Evolutionary conservation across 163 green algal species (phyloP).

Genomic region (Scenedesmus sp.): DNA sequence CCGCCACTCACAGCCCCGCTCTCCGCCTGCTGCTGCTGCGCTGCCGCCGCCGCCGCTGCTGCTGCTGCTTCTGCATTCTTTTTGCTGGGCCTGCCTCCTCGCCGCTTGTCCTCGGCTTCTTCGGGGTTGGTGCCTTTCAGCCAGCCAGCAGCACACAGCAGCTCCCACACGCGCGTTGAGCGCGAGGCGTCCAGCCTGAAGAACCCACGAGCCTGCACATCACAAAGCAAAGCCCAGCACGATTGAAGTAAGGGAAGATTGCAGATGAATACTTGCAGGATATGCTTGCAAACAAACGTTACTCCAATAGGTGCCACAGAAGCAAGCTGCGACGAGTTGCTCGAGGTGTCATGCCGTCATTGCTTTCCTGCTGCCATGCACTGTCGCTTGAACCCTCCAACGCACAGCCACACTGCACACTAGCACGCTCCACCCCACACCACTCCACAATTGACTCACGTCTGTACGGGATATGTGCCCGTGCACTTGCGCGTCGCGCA

Average conservation of each 20-base stretch:
- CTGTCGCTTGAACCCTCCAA: no score
- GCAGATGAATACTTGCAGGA: background rate
- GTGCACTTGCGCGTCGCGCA: slow-evolving; percentile 69
- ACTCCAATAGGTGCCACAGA: no score
- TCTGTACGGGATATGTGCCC: slow-evolving; percentile 64
- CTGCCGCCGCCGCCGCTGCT: background rate
- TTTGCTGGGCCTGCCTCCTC: background rate
- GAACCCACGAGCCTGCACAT: slow-evolving; percentile 63
- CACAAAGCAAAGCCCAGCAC: no score
- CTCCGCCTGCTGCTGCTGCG: background rate
- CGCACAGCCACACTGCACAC: no score
- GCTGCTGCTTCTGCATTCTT: background rate
- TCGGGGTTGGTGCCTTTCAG: slow-evolving; percentile 18
- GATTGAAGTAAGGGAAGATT: background rate
- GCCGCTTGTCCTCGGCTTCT: slow-evolving; percentile 33
- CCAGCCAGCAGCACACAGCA: slow-evolving; percentile 74
- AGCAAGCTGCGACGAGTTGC: no score
- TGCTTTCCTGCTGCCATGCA: no score
- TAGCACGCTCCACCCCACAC: background rate
- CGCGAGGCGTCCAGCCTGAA: slow-evolving; percentile 76
- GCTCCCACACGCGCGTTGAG: slow-evolving; percentile 72
- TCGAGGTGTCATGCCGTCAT: no score
- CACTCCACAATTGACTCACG: slow-evolving; percentile 34
- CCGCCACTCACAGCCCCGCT: background rate
- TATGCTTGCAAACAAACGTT: no score